Percentiles rank a stretch among this genome's conserved stretches.
These are phyloP conservation scores for Glycine latifolia DNA, from an alignment of 306 rosid genomes.

Conservation along the genomic window DNA sequence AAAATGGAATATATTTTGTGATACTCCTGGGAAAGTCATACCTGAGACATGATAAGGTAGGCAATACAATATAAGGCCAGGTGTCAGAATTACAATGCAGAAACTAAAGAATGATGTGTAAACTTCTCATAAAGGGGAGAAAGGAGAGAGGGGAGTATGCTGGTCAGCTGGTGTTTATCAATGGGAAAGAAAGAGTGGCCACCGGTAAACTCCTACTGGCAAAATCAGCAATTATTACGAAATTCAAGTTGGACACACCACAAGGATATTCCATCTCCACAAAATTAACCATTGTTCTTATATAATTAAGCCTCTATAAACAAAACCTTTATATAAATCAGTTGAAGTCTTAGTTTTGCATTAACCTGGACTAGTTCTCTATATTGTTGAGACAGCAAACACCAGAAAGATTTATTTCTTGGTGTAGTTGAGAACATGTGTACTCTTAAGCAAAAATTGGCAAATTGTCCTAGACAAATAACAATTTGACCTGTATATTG, in stretches of 20 bases:
- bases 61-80: constrained; percentile 25
- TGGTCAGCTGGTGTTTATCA: constrained; percentile 6
- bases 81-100: constrained; percentile 42
- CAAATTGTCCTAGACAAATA: constrained; percentile 7
- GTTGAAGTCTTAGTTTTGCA: constrained; percentile 34
- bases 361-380: background rate
- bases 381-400: constrained; percentile 21
- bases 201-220: constrained; percentile 10
- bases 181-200: constrained; percentile 20
- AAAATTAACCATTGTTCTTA: background rate
- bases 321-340: constrained; percentile 19
- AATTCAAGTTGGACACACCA: constrained; percentile 38
- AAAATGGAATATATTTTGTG: constrained; percentile 86
- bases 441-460: background rate
- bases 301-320: background rate
- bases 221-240: background rate
- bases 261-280: constrained; percentile 11
- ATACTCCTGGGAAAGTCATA: constrained; percentile 90
- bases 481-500: background rate
- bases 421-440: background rate
- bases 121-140: constrained; percentile 5
- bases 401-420: background rate
- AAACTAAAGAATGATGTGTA: constrained; percentile 23
- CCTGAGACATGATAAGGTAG: constrained; percentile 53
- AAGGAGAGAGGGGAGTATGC: background rate